Base-by-base conservation (phyloP, 1,139 yeast species). In the Diutina rugosa region DNA sequence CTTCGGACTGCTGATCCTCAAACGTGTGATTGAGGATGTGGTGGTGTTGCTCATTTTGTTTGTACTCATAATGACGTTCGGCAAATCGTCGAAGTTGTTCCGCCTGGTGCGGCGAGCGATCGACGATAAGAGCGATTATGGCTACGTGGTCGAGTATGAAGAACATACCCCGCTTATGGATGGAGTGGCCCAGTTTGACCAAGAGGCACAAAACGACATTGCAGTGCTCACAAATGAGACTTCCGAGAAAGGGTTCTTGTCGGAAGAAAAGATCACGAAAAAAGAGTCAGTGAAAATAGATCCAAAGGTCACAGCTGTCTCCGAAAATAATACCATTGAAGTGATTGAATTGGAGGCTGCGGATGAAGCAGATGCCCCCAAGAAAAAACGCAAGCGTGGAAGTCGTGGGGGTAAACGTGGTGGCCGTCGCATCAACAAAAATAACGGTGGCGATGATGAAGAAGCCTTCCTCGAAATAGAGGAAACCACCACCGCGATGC, bases 361-460 rank as follows among this genome's bases (percentile, higher is more conserved):
- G 41, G 28, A 45, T 2, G 49, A 46, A 7, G 21, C 26, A 12
- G 21, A 35, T 6, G 30, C 46, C 9, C 56, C 61, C 10, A 58
- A 56, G 59, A 63, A 56, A 68, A 85, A 80, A 65, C 76, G 97
- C 29, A 90, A 88, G 66, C 79, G 97, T 64, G 97, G 97, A 4
- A 77, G 86, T 14, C 76, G 98, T 59, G 97, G 97, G 7, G 96
- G 96, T 0, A 83, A 70, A 58, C 62, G 80, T 56, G 73, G 76
- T 12, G 76, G 74, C 1, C 70, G 81, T 61, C 81, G 80, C 62
- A 75, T 76, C 57, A 80, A 78, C 55, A 18, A 55, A n/a, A 60
- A 56, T 14, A 60, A 57, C 8, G 62, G 61, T 8, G 63, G 61
- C 2, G 65, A 58, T 1, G 65, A 63, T 0, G 62, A 60, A 7